These are phyloP conservation scores for Ceratopteris richardii DNA, from an alignment of 75 land plant species.

Conservation along the genomic window DNA sequence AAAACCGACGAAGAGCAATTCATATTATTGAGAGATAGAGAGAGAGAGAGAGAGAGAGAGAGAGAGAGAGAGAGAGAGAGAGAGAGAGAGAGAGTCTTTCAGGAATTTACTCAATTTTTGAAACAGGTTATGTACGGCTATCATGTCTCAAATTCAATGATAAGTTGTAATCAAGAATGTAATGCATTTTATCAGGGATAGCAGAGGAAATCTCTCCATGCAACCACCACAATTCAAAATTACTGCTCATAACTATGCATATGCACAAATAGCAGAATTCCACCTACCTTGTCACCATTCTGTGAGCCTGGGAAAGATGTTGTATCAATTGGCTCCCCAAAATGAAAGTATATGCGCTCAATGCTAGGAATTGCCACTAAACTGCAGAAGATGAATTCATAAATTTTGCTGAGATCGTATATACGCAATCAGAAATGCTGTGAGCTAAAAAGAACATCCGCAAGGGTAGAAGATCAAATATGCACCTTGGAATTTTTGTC, in stretches of 20 bases:
- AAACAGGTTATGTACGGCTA: neutral
- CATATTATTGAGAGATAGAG: too few relatives aligned
- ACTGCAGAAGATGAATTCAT: constrained; percentile 22
- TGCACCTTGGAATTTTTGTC: constrained; percentile 34
- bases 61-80: too few relatives aligned
- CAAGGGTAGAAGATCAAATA: too few relatives aligned
- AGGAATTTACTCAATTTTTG: too few relatives aligned
- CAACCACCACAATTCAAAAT: neutral
- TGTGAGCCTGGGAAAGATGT: constrained; percentile 5
- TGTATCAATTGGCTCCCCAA: constrained; percentile 36
- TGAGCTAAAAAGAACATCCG: constrained; percentile 1
- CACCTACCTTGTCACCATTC: constrained; percentile 23
- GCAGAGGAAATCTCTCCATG: too few relatives aligned
- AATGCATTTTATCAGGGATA: neutral
- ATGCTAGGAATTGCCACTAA: constrained; percentile 24
- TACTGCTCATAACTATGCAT: neutral
- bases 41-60: too few relatives aligned
- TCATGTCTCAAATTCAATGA: neutral
- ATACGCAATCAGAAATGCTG: neutral
- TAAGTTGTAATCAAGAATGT: neutral
- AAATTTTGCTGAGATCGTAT: too few relatives aligned
- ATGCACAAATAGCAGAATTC: neutral
- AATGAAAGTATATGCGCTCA: constrained; percentile 39
- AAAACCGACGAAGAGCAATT: too few relatives aligned
- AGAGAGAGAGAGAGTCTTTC: too few relatives aligned